Base-by-base conservation (phyloP, 345 rosid species). In the Fremontodendron californicum region DNA sequence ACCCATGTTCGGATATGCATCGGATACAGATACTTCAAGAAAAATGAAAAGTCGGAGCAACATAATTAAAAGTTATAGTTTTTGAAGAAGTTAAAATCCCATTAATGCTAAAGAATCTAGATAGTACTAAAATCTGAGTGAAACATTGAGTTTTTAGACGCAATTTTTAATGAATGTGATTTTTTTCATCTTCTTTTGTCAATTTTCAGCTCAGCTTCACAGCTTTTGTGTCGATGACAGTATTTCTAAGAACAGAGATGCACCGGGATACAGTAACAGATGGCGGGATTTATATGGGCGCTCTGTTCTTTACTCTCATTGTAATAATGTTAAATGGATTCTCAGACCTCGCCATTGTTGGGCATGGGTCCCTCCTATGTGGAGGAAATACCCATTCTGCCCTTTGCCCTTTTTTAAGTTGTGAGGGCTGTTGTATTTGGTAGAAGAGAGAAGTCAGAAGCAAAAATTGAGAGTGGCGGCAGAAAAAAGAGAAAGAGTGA, bases 291-390 rank as follows among this genome's bases (percentile, higher is more conserved):
- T 91, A 80, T 69, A 64, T 79, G 73, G 96, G 96, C 57, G 93
- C 91, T 61, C 75, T 87, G 61, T 91, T 84, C 80, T 86, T 87
- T 73, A 60, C 83, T 69, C 70, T 86, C 5, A 84, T 83, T 52
- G 86, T 80, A 72, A 43, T 91, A 73, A 75, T 88, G 74, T 91
- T 91, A 65, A 85, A 85, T 2, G 92, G 92, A 4, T 82, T 82
- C 83, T 76, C 83, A 7, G 92, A 88, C 83, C 83, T 91, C 0
- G n/a, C n/a, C n/a, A n/a, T n/a, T n/a, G n/a, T n/a, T n/a, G n/a
- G n/a, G n/a, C n/a, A n/a, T n/a, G n/a, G n/a, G n/a, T n/a, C n/a
- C n/a, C n/a, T n/a, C n/a, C n/a, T n/a, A n/a, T n/a, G n/a, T n/a
- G n/a, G n/a, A n/a, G n/a, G n/a, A n/a, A n/a, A n/a, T n/a, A n/a